Conservation (phyloP, 2,329 filamentous ascomycete genomes). For the Cercospora sesami region DNA sequence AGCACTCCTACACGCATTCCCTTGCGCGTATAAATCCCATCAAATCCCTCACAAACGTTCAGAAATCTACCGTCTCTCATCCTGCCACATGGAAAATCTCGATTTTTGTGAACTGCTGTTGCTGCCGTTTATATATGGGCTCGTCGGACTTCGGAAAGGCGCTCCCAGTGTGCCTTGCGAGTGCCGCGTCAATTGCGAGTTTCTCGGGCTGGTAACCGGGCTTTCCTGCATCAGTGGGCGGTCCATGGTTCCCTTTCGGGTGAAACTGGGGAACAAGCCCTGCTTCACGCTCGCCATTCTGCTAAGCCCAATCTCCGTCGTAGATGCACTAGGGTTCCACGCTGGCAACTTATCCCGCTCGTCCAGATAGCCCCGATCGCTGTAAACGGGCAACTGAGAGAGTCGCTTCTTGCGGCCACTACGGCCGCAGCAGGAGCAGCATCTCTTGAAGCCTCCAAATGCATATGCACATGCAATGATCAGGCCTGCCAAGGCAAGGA, state of each 20-base stretch:
- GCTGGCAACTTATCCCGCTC: constrained; percentile 16
- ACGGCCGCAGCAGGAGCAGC: constrained; percentile 13
- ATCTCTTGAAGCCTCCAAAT: constrained; percentile 14
- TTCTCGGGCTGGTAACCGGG: constrained; percentile 3
- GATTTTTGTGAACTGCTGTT: constrained; percentile 1
- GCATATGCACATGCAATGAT: constrained; percentile 14
- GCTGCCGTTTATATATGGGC: constrained; percentile 2
- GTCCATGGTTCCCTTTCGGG: constrained; percentile 1
- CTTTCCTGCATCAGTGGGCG: constrained; percentile 9
- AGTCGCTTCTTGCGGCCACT: constrained; percentile 13
- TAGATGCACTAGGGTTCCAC: constrained; percentile 14
- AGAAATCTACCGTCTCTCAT: constrained; percentile 1
- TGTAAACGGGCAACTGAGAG: constrained; percentile 11
- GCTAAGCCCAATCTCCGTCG: constrained; percentile 3
- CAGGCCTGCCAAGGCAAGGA: constrained; percentile 5
- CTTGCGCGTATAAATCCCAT: background rate
- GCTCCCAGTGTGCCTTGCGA: constrained; percentile 4
- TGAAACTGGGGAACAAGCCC: background rate
- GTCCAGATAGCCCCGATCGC: constrained; percentile 13
- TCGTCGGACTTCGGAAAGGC: background rate
- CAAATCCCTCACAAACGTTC: background rate
- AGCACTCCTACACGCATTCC: background rate
- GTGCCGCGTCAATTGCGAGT: constrained; percentile 3
- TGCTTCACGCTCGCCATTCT: constrained; percentile 19
- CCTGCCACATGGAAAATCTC: constrained; percentile 8